Evolutionary conservation across 2,329 filamentous ascomycete species (phyloP), one percentile per base, ranked within the genome.

Genomic region (Chaetothyriales sp.): DNA sequence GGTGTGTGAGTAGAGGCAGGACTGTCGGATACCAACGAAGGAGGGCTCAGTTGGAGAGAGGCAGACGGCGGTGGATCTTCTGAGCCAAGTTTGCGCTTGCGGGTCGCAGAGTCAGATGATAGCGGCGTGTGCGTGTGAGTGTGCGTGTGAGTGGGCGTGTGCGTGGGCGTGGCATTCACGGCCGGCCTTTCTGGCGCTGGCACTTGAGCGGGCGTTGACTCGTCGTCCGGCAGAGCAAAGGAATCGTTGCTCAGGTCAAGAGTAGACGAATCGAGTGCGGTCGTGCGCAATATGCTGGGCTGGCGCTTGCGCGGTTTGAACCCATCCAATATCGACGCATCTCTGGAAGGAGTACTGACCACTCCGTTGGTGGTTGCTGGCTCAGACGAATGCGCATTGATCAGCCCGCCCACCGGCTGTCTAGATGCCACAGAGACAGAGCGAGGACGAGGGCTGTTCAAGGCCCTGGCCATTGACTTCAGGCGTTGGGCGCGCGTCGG

Each of bases 271-370:
- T 59, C 54, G 18, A 55, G 50, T 44, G 51, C 54, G 36, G 55
- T 26, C 45, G 53, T 39, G 46, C 54, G 58, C 46, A 60, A 51
- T 44, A 60, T 57, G 48, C 58, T 60, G 49, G 52, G 53, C 50
- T 60, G 58, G 50, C 58, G 50, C 47, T 57, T 49, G 26, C 58
- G 49, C 20, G 58, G 57, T 43, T 58, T 60, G 25, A 60, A 49
- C 8, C 49, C 52, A 7, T 57, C 57, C 19, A 60, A 43, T 18
- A 60, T 53, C 5, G 58, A 59, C 20, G 47, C 53, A 47, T 60
- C 58, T 20, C 55, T 50, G 22, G 49, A 18, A n/a, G 57, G 56
- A 3, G 51, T 57, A 22, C 51, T 52, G 42, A 10, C 5, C 15
- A 19, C n/a, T 26, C 32, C 25, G 43, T 46, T 48, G 18, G 49